Base-by-base conservation (phyloP, 2,329 filamentous ascomycete species). In the Trichoderma aggressivum region DNA sequence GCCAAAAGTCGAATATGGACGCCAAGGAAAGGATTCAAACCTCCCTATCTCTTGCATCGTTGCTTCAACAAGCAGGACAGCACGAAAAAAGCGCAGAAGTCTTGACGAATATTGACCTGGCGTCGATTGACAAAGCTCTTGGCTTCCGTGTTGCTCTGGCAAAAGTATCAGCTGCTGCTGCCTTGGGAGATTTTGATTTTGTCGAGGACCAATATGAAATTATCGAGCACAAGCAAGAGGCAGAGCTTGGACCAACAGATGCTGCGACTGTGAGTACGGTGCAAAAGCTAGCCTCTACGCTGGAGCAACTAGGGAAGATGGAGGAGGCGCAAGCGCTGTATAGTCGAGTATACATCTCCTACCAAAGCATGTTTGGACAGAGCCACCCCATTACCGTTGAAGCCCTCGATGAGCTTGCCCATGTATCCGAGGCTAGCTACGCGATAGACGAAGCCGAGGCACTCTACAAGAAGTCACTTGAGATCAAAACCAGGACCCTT, bases 361-460 rank as follows among this genome's bases (percentile, higher is more conserved):
- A 76, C 70, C 74, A 75, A 55, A 78, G 74, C 36, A 72, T 74
- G 55, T 75, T 77, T 70, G 75, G 76, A 53, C 74, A 73, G 34
- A 72, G 71, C 64, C 75, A 78, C 43, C 75, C 76, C 32, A 76
- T 77, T 70, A 76, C 77, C 8, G 73, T 79, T 10, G 74, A 76
- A 28, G 75, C 76, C 3, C 75, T 78, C 18, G 77, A 79, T 43
- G 73, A 76, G 58, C 74, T 79, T 32, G 76, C 77, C 32, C 60
- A 74, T 67, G 74, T 75, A 24, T 76, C 73, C 50, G 73, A 72
- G 47, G 75, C 72, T 6, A 75, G 72, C 61, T 74, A 75, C 30
- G 74, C 76, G 65, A 74, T 77, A 21, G 77, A 78, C 70, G 76
- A 79, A 26, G 76, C 77, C 2, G 77, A 78, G 66, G 55, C 63